Base-by-base conservation (phyloP, 2,329 filamentous ascomycete species). In the Penicillium expansum region DNA sequence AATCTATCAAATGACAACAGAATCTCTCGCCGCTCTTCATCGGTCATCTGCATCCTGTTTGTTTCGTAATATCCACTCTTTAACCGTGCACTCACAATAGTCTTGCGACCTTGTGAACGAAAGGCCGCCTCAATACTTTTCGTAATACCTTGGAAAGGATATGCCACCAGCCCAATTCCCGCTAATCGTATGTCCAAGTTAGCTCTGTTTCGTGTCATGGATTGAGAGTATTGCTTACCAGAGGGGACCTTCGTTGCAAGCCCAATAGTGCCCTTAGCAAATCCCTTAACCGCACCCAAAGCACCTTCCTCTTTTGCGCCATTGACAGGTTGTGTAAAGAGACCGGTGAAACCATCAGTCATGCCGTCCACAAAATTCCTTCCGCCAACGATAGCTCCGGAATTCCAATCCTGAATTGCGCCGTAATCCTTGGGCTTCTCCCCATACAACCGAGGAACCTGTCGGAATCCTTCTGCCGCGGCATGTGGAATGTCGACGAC, bases 401-500 rank as follows among this genome's bases (percentile, higher is more conserved):
- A 71, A 33, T 68, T 68, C 63, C 66, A 69, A 37, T 69, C 70
- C 7, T 66, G 71, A 2, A 76, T 67, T 7, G 64, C 62, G 0
- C 69, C 71, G 37, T 74, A 68, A 2, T 71, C 66, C 30, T 67
- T 64, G 4, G 71, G 66, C 27, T 68, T 64, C 27, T 75, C 71
- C 10, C 73, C 72, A 48, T 73, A 75, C 2, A 75, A 48, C 14
- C 57, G 67, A 0, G 74, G 74, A 2, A 69, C 63, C 16, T 66
- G 61, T 41, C 67, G 64, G 27, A 76, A 65, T 2, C 72, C 74
- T 55, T 76, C 72, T 2, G 74, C 58, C 0, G 69, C 55, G 1
- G 74, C 73, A 22, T 71, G 62, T 0, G 73, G 74, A 24, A 76
- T 52, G 44, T 74, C 70, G 5, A 76, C 68, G 0, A 71, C 48